Evolutionary conservation across 192 early-diverging fungal species (phyloP), one percentile per base, ranked within the genome.

Genomic region (Entomortierella parvispora): DNA sequence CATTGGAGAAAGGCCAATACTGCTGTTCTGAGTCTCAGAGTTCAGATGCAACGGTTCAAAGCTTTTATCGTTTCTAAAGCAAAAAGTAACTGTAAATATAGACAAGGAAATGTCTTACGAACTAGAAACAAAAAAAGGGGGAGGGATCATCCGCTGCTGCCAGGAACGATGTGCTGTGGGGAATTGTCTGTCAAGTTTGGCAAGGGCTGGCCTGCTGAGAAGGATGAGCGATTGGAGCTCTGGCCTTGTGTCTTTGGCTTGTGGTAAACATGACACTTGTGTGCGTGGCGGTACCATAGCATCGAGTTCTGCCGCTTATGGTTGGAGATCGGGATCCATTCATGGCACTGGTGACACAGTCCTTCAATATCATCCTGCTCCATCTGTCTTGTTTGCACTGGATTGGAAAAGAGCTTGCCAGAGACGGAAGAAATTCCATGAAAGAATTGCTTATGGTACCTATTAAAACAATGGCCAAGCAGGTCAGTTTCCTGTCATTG

Each of bases 361-460:
- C 94, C 93, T 82, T 94, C 94, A 31, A 91, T 86, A 43, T 86
- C 80, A 46, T 92, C 90, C 28, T 87, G 83, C 42, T 90, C 83
- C 56, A 86, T 88, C 59, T 86, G 87, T 18, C 93, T 86, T 17
- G 86, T 88, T 58, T 93, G 83, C 40, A 94, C n/a, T 5, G 94
- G 94, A 18, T 87, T 81, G 8, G 88, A 74, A 62, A 95, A 94
- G 15, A 88, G 81, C 50, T 88, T 85, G 29, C 94, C 91, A 18
- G 94, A 93, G 5, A 93, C 91, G 0, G 91, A 92, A n/a, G 93
- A 94, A 34, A 94, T 92, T 42, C 94, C 94, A 72, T 95, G 92
- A 43, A 84, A 88, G 53, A 93, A 94, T 81, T 93, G 94, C 82
- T 95, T 95, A 70, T 93, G 92, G 65, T 93, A 95, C 87, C 89